These are phyloP conservation scores for Centaurea solstitialis DNA, from an alignment of 129 eudicot species.

Conservation along the genomic window DNA sequence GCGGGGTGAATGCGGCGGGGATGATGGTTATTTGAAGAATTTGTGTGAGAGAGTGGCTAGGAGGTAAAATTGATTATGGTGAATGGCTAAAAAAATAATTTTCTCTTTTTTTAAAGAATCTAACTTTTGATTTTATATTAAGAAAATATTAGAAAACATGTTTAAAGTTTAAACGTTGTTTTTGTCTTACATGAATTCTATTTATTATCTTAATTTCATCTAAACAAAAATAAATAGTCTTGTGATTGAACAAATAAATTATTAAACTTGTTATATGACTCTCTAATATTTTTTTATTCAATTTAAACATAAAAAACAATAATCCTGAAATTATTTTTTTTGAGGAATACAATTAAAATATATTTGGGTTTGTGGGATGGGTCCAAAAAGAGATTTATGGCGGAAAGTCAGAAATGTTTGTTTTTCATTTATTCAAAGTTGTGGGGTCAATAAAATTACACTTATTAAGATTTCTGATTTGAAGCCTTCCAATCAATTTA, in stretches of 20 bases:
- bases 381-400: constrained; percentile 13
- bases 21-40: too few relatives aligned
- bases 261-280: not conserved
- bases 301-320: not conserved
- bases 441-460: constrained; percentile 20
- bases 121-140: too few relatives aligned
- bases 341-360: not conserved
- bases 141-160: too few relatives aligned
- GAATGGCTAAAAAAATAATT: too few relatives aligned
- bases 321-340: not conserved
- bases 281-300: not conserved
- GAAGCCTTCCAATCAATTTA: not conserved
- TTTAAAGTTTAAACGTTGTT: too few relatives aligned
- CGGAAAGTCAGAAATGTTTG: constrained; percentile 3
- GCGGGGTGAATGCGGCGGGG: too few relatives aligned
- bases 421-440: constrained; percentile 14
- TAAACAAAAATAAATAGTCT: too few relatives aligned
- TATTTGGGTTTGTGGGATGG: not conserved
- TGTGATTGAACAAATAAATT: not conserved
- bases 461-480: constrained; percentile 7
- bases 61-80: too few relatives aligned
- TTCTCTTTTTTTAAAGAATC: too few relatives aligned
- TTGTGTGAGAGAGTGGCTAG: too few relatives aligned
- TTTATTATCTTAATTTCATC: not conserved
- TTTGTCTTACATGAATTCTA: too few relatives aligned